Conservation (phyloP, 2,329 filamentous ascomycete species). For the Colletotrichum liaoningense region DNA sequence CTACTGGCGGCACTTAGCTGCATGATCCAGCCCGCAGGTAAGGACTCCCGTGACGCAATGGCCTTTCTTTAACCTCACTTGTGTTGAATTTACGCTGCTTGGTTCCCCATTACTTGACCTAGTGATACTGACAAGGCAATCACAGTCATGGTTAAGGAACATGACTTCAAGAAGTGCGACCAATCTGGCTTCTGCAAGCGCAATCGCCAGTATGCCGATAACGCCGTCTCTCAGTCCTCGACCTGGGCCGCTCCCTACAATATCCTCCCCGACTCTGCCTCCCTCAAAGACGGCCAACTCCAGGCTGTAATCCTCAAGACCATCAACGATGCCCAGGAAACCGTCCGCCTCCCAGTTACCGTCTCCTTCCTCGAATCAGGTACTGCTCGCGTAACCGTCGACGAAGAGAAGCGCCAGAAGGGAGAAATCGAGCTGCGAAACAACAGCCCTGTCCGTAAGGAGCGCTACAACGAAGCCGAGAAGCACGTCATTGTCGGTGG, state of each 20-base stretch:
- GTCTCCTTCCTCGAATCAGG: conserved; percentile 92
- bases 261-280: conserved; percentile 77
- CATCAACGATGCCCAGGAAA: conserved; percentile 72
- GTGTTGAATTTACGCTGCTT: background rate
- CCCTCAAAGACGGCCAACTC: conserved; percentile 83
- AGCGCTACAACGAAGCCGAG: conserved; percentile 92
- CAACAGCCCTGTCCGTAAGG: conserved; percentile 85
- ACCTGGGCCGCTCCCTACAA: conserved; percentile 85
- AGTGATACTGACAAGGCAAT: conserved; percentile 1
- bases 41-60: conserved; percentile 41
- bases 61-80: background rate
- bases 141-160: conserved; percentile 87
- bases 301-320: conserved; percentile 86
- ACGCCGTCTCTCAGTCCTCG: conserved; percentile 71
- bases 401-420: conserved; percentile 91
- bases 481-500: conserved; percentile 90
- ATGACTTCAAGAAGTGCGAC: conserved; percentile 96
- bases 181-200: conserved; percentile 98
- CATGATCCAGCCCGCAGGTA: conserved; percentile 74
- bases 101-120: background rate
- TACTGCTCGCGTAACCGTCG: conserved; percentile 85
- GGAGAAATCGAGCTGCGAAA: conserved; percentile 90
- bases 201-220: conserved; percentile 90
- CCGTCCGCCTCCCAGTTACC: conserved; percentile 83
- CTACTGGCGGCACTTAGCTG: conserved; percentile 69